These are phyloP conservation scores for Fusarium abutilonis DNA, from an alignment of 2,329 filamentous ascomycete species.

Conservation along the genomic window DNA sequence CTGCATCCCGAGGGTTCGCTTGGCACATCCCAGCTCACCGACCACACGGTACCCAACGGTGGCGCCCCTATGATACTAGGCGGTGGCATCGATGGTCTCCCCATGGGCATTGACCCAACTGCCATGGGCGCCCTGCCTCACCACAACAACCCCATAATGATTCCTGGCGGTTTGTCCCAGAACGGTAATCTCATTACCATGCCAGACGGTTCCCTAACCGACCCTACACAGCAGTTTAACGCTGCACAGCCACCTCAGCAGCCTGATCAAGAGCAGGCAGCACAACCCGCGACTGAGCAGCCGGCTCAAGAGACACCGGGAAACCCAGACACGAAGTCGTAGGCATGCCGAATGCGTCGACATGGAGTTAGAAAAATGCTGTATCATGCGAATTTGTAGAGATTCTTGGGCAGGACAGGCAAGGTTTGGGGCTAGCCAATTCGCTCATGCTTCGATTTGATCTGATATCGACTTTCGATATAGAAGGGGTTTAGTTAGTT, in stretches of 20 bases:
- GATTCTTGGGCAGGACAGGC: neutral
- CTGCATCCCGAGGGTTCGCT: conserved; percentile 75
- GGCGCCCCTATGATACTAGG: conserved; percentile 39
- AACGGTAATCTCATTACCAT: conserved; percentile 32
- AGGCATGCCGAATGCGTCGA: neutral
- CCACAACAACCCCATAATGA: conserved; percentile 41
- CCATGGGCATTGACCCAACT: conserved; percentile 41
- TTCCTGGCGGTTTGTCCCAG: conserved; percentile 31
- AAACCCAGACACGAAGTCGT: conserved; percentile 15
- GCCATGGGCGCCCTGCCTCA: conserved; percentile 41
- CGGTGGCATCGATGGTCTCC: conserved; percentile 37
- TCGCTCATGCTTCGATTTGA: conserved; percentile 12
- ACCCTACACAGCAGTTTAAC: conserved; percentile 29
- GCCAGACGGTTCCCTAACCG: conserved; percentile 23
- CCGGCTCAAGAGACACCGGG: conserved; percentile 17
- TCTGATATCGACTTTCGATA: conserved; percentile 8
- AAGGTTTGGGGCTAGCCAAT: neutral
- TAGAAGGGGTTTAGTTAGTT: conserved; percentile 4
- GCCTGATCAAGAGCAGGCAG: conserved; percentile 10
- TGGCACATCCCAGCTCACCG: conserved; percentile 59
- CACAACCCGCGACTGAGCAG: conserved; percentile 21
- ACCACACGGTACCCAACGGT: conserved; percentile 39
- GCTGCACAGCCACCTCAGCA: conserved; percentile 13
- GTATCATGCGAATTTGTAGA: conserved; percentile 7
- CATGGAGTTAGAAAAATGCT: conserved; percentile 1